Evolutionary conservation across 148 eudicot species (phyloP).

Genomic region (Spergularia marina): DNA sequence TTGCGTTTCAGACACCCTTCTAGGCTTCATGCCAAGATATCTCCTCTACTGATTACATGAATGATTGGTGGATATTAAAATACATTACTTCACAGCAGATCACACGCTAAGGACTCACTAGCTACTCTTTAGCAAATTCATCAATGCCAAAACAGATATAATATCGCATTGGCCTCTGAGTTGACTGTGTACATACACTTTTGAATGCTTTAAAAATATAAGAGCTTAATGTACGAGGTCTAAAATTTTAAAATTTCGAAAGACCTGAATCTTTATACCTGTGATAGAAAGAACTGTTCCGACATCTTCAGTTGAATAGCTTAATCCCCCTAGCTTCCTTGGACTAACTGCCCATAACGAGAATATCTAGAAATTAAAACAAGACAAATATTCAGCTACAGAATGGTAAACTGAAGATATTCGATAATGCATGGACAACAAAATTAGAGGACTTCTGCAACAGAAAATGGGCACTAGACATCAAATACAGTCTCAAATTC

Average conservation of each 20-base stretch:
- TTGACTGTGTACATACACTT: too few species aligned
- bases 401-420: not conserved
- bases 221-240: not conserved
- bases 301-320: slow-evolving; percentile 32
- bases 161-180: too few species aligned
- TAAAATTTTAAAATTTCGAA: not conserved
- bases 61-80: too few species aligned
- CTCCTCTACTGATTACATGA: too few species aligned
- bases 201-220: not conserved
- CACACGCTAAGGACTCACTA: too few species aligned
- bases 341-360: slow-evolving; percentile 51
- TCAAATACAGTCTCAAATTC: too few species aligned
- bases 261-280: slow-evolving; percentile 21
- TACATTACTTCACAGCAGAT: too few species aligned
- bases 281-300: slow-evolving; percentile 40
- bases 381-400: not conserved
- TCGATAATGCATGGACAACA: not conserved
- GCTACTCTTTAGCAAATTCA: not conserved
- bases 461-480: too few species aligned
- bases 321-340: slow-evolving; percentile 40
- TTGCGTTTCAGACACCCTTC: too few species aligned
- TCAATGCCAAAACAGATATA: not conserved
- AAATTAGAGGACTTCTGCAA: too few species aligned
- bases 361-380: slow-evolving; percentile 30
- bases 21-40: too few species aligned